phyloP scores from a whole-genome alignment of 2,329 filamentous ascomycete species.

The Fusarium concolor region DNA sequence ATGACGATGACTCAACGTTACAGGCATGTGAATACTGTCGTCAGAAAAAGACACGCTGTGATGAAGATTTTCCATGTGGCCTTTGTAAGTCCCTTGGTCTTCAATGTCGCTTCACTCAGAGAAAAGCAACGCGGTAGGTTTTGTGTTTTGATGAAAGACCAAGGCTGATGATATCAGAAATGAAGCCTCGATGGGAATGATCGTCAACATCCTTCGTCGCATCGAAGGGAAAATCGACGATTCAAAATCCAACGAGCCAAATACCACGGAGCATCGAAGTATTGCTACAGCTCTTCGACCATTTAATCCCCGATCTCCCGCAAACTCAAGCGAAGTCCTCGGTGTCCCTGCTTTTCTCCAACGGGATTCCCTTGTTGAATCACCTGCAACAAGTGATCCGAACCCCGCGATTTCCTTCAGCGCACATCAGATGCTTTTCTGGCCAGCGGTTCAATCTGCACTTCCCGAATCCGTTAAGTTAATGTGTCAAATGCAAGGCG shows the following conservation, averaged over 20 bases:
- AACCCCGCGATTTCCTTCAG: constrained; percentile 31
- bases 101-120: constrained; percentile 22
- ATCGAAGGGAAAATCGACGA: constrained; percentile 38
- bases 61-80: constrained; percentile 35
- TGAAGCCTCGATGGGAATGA: constrained; percentile 35
- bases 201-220: constrained; percentile 37
- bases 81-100: constrained; percentile 27
- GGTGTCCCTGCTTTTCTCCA: constrained; percentile 22
- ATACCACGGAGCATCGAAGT: background rate
- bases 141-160: fast-evolving
- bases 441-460: constrained; percentile 17
- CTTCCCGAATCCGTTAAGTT: constrained; percentile 25
- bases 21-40: constrained; percentile 40
- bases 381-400: background rate
- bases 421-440: constrained; percentile 22
- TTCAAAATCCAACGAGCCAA: background rate
- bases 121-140: constrained; percentile 30
- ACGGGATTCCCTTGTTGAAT: constrained; percentile 9
- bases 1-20: background rate
- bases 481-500: constrained; percentile 29
- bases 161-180: constrained; percentile 1
- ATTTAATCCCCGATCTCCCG: constrained; percentile 16
- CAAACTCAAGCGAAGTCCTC: constrained; percentile 32
- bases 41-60: constrained; percentile 36
- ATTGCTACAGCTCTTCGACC: background rate